Base-by-base conservation (phyloP, 139 green algal species). In the Deuterostichococcus epilithicus region DNA sequence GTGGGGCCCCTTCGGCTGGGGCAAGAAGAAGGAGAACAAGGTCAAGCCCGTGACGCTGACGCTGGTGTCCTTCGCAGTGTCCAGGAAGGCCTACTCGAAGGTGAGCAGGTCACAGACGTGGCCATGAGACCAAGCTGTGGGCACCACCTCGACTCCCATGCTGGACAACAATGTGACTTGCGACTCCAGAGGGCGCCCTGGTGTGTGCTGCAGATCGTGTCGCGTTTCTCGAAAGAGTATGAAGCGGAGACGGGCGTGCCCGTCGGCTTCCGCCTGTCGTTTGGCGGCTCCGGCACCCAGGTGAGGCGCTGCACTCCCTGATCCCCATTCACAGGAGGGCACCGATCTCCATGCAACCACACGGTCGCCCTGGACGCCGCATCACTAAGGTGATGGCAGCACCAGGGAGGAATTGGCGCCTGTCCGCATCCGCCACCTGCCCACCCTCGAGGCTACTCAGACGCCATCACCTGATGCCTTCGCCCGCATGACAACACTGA, bases 21-120 rank as follows among this genome's bases (percentile, higher is more conserved):
- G 52, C 18, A 23, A 28, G 52, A 63, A 28, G 52, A 20, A 63
- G 3, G 28, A 63, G 52, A 63, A 63, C 18, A 63, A 63, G 20
- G 52, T 63, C 20, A 25, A 63, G 52, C 52, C 58, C 20, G 73
- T 88, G 35, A 72, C 52, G 1, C 84, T 96, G 0, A 96, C 90
- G 5, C 76, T 96, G 1, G 90, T 85, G 10, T 95, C 92, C 0
- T 95, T 94, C 77, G 88, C 92, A 1, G 91, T 95, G 3, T 94
- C 90, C 3, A 89, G 90, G 67, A 86, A 84, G 76, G 83, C 86
- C 0, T 87, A 89, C 74, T 39, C 76, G 65, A 77, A 75, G 74
- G 71, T 84, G 26, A 69, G 5, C 63, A 70, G 23, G 63, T 8
- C 63, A 18, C 63, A 35, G 63, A 34, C 63, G 20, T 70, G 5